phyloP scores from a whole-genome alignment of 495 filamentous ascomycete genomes.

The Annulohypoxylon bovei region DNA sequence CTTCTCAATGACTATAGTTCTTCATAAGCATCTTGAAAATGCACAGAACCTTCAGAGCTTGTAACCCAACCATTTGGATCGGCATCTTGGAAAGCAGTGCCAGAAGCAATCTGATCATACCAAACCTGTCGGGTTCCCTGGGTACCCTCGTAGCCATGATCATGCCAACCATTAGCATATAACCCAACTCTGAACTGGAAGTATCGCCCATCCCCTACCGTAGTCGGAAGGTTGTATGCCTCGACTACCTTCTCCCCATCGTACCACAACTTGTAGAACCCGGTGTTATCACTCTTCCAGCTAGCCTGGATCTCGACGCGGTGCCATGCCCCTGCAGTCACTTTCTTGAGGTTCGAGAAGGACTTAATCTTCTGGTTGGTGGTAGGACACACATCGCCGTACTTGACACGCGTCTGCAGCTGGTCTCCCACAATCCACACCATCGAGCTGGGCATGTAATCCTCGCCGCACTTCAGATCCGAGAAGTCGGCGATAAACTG shows the following conservation, averaged over 20 bases:
- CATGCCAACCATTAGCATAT: constrained; percentile 68
- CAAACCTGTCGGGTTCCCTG: constrained; percentile 62
- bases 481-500: constrained; percentile 67
- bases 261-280: constrained; percentile 62
- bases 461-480: constrained; percentile 56
- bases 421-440: constrained; percentile 60
- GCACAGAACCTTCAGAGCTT: neutral
- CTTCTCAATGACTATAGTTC: neutral
- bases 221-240: constrained; percentile 55
- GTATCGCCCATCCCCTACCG: constrained; percentile 53
- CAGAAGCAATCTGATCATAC: constrained; percentile 64
- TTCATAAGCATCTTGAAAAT: neutral
- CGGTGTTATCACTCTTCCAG: constrained; percentile 60
- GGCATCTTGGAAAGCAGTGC: constrained; percentile 59
- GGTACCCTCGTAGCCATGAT: constrained; percentile 56
- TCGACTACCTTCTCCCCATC: constrained; percentile 62
- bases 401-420: constrained; percentile 59
- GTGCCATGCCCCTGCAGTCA: constrained; percentile 62
- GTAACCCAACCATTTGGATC: constrained; percentile 42
- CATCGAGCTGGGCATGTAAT: constrained; percentile 65
- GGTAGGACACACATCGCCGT: constrained; percentile 53
- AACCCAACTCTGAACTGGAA: constrained; percentile 66
- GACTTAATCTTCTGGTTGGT: constrained; percentile 44
- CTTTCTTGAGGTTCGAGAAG: constrained; percentile 50
- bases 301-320: constrained; percentile 58